A percentile compares a stretch with the other conserved stretches of the same genome.
Evolutionary conservation across 805 yeast species (phyloP).

Genomic region (Phaffomyces opuntiae): DNA sequence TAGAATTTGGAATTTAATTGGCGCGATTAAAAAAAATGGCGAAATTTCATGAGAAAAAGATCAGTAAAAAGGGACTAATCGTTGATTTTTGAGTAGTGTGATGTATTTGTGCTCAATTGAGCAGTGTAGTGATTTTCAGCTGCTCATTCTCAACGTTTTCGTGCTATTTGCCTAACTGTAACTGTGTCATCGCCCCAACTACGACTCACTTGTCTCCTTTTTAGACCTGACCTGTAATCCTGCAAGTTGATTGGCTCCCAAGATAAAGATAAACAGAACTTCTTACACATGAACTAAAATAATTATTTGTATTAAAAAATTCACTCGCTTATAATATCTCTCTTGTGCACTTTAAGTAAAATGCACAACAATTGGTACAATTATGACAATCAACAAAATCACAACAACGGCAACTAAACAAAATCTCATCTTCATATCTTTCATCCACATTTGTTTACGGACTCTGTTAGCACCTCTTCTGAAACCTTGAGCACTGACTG

Average conservation of each 20-base stretch:
- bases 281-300: no score
- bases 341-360: constrained; percentile 34
- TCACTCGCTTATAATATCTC: not conserved
- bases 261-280: no score
- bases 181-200: no score
- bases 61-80: not conserved
- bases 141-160: no score
- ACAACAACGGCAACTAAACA: constrained; percentile 79
- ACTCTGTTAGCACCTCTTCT: constrained; percentile 96
- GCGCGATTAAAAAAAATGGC: no score
- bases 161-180: no score
- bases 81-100: no score
- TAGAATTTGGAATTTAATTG: no score
- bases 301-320: not conserved
- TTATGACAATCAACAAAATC: constrained; percentile 73
- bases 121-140: no score
- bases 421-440: constrained; percentile 92
- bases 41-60: not conserved
- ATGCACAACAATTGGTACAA: constrained; percentile 91
- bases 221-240: no score
- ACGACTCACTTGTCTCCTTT: no score
- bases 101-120: not conserved
- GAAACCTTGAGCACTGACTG: constrained; percentile 89
- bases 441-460: constrained; percentile 99
- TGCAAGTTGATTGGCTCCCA: no score